phyloP scores from a whole-genome alignment of 345 rosid species.

The Gossypium herbaceum region DNA sequence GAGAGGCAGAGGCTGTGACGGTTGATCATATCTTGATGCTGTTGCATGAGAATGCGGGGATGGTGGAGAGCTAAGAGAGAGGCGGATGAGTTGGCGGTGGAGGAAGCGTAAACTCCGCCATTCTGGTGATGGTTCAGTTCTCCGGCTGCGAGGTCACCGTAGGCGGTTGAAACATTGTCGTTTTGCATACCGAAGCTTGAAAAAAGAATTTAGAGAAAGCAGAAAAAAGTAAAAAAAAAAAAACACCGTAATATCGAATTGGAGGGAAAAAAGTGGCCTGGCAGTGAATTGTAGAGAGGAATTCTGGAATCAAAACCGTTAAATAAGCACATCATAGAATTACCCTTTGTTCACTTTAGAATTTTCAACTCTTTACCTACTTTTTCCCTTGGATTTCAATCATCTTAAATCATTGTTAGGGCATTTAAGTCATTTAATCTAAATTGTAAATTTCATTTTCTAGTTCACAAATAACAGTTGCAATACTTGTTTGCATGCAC shows the following conservation, averaged over 20 bases:
- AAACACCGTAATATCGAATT: neutral
- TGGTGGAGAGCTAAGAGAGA: constrained; percentile 16
- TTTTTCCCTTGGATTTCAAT: neutral
- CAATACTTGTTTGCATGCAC: neutral
- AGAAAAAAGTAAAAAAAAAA: neutral
- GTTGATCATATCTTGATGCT: constrained; percentile 44
- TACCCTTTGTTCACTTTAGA: neutral
- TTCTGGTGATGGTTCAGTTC: constrained; percentile 12
- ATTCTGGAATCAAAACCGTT: neutral
- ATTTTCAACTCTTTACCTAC: neutral
- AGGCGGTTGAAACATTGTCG: constrained; percentile 10
- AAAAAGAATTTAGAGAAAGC: neutral
- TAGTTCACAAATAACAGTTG: neutral
- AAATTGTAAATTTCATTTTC: neutral
- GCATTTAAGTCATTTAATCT: neutral
- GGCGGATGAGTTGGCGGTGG: neutral
- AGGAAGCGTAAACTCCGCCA: constrained; percentile 19
- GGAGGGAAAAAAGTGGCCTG: neutral
- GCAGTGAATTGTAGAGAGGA: neutral
- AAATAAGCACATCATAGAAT: neutral
- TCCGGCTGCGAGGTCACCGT: constrained; percentile 6
- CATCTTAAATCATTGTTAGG: neutral
- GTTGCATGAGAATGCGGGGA: constrained; percentile 35
- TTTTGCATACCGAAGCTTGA: constrained; percentile 2
- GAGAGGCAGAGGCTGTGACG: constrained; percentile 39